Percentiles rank a stretch among this genome's conserved stretches.
Evolutionary conservation across 306 rosid species (phyloP).

Genomic region (Vicia villosa): DNA sequence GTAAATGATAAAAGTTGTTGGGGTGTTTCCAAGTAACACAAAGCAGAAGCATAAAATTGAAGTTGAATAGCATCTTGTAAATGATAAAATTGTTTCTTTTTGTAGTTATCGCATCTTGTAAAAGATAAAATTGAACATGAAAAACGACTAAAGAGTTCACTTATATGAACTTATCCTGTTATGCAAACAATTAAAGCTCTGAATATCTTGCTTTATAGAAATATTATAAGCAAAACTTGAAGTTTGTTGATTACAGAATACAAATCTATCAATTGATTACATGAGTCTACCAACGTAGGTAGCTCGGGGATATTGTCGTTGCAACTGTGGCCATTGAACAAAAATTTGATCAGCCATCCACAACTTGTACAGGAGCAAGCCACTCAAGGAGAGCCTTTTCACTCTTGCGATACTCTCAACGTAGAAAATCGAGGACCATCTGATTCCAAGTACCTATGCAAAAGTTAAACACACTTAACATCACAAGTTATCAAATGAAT

Average conservation of each 20-base stretch:
- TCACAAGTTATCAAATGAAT: conserved; percentile 24
- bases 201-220: background rate
- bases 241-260: background rate
- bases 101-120: too few relatives aligned
- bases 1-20: too few relatives aligned
- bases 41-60: too few relatives aligned
- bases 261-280: conserved; percentile 48
- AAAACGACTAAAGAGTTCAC: background rate
- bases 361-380: conserved; percentile 81
- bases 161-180: conserved; percentile 11
- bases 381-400: conserved; percentile 84
- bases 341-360: conserved; percentile 80
- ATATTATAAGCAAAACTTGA: conserved; percentile 13
- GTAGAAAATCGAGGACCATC: conserved; percentile 88
- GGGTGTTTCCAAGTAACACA: too few relatives aligned
- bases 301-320: conserved; percentile 72
- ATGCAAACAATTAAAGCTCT: background rate
- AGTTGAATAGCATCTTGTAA: background rate
- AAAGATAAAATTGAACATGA: background rate
- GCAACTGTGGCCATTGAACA: conserved; percentile 92
- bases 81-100: too few relatives aligned
- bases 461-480: conserved; percentile 28
- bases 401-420: conserved; percentile 99
- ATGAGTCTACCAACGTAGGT: conserved; percentile 87
- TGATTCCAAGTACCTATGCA: conserved; percentile 66